A percentile compares a stretch with the other conserved stretches of the same genome.
Evolutionary conservation across 768 basidiomycete genomes (phyloP).

Genomic region (Suillus cothurnatus): DNA sequence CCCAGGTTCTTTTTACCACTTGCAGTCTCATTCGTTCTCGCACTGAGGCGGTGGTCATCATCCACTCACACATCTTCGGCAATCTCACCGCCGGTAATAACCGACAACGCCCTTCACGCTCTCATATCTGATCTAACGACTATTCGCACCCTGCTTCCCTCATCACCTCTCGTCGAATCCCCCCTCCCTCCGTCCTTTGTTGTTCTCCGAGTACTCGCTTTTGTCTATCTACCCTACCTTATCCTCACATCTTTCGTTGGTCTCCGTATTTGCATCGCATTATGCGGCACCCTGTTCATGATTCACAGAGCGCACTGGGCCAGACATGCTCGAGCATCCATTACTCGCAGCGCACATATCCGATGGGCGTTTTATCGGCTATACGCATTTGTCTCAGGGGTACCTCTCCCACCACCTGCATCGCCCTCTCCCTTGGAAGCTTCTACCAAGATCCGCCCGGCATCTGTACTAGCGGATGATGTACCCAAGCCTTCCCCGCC

Average conservation of each 20-base stretch:
- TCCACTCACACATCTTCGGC: constrained; percentile 15
- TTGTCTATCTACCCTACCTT: constrained; percentile 68
- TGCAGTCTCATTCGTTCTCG: constrained; percentile 42
- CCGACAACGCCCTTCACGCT: constrained; percentile 55
- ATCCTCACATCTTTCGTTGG: constrained; percentile 63
- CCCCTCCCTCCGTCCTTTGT: constrained; percentile 32
- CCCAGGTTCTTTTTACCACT: constrained; percentile 62
- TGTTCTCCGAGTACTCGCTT: constrained; percentile 56
- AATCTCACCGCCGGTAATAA: constrained; percentile 46
- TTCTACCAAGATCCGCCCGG: constrained; percentile 20
- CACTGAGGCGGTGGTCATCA: constrained; percentile 31
- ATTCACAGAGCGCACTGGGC: constrained; percentile 73
- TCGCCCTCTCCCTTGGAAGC: constrained; percentile 34
- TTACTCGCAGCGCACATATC: constrained; percentile 69
- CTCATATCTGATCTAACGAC: constrained; percentile 66
- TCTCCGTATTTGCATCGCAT: constrained; percentile 59
- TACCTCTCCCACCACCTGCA: constrained; percentile 47
- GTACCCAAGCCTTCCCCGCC: constrained; percentile 27
- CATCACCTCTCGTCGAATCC: constrained; percentile 30
- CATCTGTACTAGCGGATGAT: constrained; percentile 21
- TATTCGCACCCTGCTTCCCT: constrained; percentile 63
- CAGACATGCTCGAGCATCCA: constrained; percentile 48
- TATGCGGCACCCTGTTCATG: constrained; percentile 59
- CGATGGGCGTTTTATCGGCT: constrained; percentile 61
- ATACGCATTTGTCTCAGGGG: constrained; percentile 55